A percentile compares a stretch with the other conserved stretches of the same genome.
These are phyloP conservation scores for Hypoxylon lienhwacheense DNA, from an alignment of 495 filamentous ascomycete species.

Conservation along the genomic window DNA sequence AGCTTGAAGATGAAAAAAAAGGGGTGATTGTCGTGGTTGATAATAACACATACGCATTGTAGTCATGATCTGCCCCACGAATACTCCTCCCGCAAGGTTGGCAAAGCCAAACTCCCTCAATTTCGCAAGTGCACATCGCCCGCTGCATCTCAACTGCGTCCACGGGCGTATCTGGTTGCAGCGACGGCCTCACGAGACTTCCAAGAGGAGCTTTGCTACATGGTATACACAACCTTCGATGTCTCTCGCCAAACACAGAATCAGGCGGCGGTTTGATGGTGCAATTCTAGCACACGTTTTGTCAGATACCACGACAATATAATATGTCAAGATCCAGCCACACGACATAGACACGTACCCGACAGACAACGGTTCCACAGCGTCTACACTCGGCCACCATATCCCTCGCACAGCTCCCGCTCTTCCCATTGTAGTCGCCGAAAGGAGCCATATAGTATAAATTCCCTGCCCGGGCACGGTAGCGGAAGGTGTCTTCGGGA, in stretches of 20 bases:
- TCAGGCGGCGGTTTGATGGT: conserved; percentile 72
- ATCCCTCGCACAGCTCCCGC: conserved; percentile 77
- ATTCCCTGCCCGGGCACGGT: conserved; percentile 53
- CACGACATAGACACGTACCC: conserved; percentile 56
- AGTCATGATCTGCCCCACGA: conserved; percentile 68
- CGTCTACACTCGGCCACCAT: conserved; percentile 79
- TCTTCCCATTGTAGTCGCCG: conserved; percentile 57
- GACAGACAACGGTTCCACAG: conserved; percentile 74
- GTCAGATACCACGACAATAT: neutral
- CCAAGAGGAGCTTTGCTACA: conserved; percentile 69
- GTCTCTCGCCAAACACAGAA: conserved; percentile 63
- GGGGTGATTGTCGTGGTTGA: neutral
- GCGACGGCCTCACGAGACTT: conserved; percentile 42
- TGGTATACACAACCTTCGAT: conserved; percentile 74
- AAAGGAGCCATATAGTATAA: conserved; percentile 53
- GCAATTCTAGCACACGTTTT: conserved; percentile 66
- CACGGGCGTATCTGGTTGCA: conserved; percentile 34
- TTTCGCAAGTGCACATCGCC: conserved; percentile 67
- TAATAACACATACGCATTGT: conserved; percentile 53
- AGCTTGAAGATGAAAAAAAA: neutral
- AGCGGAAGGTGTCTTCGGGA: conserved; percentile 52
- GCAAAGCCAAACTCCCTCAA: conserved; percentile 74
- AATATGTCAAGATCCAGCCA: neutral
- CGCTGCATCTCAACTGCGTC: conserved; percentile 53
- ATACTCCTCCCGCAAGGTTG: conserved; percentile 72